These are phyloP conservation scores for Russula sp. DNA, from an alignment of 768 basidiomycete genomes.

Conservation along the genomic window DNA sequence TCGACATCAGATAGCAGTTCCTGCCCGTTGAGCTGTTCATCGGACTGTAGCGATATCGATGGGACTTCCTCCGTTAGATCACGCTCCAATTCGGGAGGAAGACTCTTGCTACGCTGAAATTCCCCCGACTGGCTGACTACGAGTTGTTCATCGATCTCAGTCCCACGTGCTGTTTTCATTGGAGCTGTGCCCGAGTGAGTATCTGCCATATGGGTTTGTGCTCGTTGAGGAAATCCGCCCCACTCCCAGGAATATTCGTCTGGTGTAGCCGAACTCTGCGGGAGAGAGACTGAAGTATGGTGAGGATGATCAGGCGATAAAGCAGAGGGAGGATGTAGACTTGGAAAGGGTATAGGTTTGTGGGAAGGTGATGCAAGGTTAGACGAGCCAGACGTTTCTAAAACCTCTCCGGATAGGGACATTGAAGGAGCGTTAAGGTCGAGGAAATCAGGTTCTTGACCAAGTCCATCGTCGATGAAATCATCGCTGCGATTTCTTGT, in stretches of 20 bases:
- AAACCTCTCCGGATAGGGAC: neutral
- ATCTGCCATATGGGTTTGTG: slow-evolving; percentile 58
- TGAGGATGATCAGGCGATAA: slow-evolving; percentile 48
- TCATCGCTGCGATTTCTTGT: slow-evolving; percentile 36
- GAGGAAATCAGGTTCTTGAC: slow-evolving; percentile 74
- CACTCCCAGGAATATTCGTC: slow-evolving; percentile 93
- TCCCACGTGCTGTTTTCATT: slow-evolving; percentile 10
- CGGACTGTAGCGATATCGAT: neutral
- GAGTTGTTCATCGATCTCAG: slow-evolving; percentile 20
- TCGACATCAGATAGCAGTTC: slow-evolving; percentile 25
- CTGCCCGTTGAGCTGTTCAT: neutral
- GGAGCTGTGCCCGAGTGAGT: slow-evolving; percentile 6
- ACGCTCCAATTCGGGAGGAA: slow-evolving; percentile 47
- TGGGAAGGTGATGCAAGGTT: slow-evolving; percentile 25
- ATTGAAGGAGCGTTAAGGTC: slow-evolving; percentile 62
- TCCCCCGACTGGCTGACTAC: slow-evolving; percentile 30
- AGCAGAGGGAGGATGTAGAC: slow-evolving; percentile 54
- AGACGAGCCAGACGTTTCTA: neutral
- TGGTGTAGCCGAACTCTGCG: slow-evolving; percentile 29
- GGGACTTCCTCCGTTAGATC: slow-evolving; percentile 9
- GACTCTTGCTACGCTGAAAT: slow-evolving; percentile 52
- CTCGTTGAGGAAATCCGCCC: slow-evolving; percentile 84
- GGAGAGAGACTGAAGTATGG: slow-evolving; percentile 12
- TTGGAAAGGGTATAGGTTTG: slow-evolving; percentile 40
- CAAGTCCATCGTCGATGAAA: slow-evolving; percentile 31